These are phyloP conservation scores for Triticum turgidum DNA, from an alignment of 176 grass and related monocot species.

Conservation along the genomic window DNA sequence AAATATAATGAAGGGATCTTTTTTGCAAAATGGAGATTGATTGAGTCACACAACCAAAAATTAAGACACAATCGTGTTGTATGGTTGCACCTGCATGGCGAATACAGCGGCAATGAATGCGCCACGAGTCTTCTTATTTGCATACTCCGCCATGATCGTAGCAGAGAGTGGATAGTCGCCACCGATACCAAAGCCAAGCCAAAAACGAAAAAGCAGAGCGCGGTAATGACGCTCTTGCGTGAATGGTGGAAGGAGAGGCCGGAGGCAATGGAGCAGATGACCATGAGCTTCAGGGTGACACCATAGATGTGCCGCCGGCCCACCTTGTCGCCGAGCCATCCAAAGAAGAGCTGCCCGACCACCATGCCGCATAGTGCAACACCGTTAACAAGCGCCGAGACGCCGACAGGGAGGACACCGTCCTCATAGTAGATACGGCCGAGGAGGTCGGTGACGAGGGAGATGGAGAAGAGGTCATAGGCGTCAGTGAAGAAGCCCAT, in stretches of 20 bases:
- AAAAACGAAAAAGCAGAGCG: conserved; percentile 88
- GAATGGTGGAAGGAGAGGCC: conserved; percentile 34
- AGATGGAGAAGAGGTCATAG: conserved; percentile 84
- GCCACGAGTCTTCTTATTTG: conserved; percentile 71
- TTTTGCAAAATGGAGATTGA: too few relatives aligned
- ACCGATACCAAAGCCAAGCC: conserved; percentile 80
- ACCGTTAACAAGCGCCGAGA: not conserved
- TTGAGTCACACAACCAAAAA: too few relatives aligned
- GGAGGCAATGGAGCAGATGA: conserved; percentile 14
- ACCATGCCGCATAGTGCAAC: not conserved
- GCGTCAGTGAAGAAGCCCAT: conserved; percentile 90
- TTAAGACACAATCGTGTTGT: not conserved
- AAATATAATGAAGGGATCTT: too few relatives aligned
- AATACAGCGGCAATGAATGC: conserved; percentile 73
- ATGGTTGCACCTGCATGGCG: conserved; percentile 52
- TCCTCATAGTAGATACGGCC: conserved; percentile 54
- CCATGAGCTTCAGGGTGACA: conserved; percentile 27
- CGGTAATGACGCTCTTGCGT: not conserved
- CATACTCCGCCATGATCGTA: conserved; percentile 92
- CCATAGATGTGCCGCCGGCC: conserved; percentile 44
- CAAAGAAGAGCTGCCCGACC: conserved; percentile 56
- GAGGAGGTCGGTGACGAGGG: conserved; percentile 54
- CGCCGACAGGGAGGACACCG: not conserved
- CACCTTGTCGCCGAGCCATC: conserved; percentile 64
- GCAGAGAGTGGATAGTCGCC: conserved; percentile 77